Percentiles rank a stretch among this genome's conserved stretches.
These are phyloP conservation scores for Serendipita sp. DNA, from an alignment of 768 basidiomycete genomes.

Conservation along the genomic window DNA sequence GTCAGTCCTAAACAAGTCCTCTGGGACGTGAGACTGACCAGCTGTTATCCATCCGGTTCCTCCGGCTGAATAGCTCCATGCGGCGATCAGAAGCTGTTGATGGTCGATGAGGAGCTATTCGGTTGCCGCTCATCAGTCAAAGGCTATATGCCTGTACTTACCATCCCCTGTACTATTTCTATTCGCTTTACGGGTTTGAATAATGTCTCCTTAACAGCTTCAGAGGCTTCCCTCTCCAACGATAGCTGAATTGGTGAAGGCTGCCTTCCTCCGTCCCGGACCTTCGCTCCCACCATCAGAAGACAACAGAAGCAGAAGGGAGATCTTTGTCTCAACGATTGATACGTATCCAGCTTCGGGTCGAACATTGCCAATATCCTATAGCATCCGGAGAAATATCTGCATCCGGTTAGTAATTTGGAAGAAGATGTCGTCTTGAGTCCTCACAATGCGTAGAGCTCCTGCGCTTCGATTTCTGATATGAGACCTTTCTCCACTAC, in stretches of 20 bases:
- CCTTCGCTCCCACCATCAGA: slow-evolving; percentile 14
- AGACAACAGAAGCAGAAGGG: slow-evolving; percentile 12
- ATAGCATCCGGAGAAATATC: slow-evolving; percentile 13
- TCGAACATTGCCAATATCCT: slow-evolving; percentile 13
- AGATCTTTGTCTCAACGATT: slow-evolving; percentile 9
- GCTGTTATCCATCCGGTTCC: slow-evolving; percentile 1
- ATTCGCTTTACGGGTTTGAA: not conserved
- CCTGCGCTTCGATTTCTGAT: slow-evolving; percentile 11
- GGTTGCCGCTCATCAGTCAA: not conserved
- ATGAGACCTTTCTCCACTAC: slow-evolving; percentile 13
- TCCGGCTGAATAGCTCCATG: slow-evolving; percentile 4
- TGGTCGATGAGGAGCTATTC: not conserved
- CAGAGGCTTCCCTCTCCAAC: slow-evolving; percentile 8
- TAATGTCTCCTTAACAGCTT: not conserved
- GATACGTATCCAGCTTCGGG: slow-evolving; percentile 11
- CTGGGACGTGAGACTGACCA: not conserved
- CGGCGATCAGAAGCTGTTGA: not conserved
- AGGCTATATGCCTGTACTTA: not conserved
- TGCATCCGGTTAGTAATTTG: not conserved
- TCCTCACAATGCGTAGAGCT: slow-evolving; percentile 12
- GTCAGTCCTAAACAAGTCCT: not conserved
- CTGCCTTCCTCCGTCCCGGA: slow-evolving; percentile 11
- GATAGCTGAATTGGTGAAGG: slow-evolving; percentile 9
- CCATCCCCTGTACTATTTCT: slow-evolving; percentile 5
- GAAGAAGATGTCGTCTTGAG: not conserved